Conservation (phyloP, 139 green algal genomes). For the Chlorella sorokiniana region DNA sequence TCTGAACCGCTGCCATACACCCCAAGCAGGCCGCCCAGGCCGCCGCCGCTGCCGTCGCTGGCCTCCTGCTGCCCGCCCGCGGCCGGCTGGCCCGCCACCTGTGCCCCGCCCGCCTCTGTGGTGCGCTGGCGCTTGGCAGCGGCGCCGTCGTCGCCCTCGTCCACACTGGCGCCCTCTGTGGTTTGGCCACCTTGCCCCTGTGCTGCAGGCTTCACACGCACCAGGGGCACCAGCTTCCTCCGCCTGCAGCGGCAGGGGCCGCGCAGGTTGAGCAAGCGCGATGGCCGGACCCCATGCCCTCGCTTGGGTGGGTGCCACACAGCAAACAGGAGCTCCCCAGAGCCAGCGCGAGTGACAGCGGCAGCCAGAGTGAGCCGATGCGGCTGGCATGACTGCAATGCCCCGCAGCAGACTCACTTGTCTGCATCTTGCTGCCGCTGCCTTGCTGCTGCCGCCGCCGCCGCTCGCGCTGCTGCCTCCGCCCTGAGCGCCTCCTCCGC, state of each 20-base stretch:
- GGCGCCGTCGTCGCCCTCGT: background rate
- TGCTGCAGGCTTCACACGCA: slow-evolving; percentile 22
- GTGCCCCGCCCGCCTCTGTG: too few relatives aligned
- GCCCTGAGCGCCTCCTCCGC: slow-evolving; percentile 22
- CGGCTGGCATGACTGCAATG: too few relatives aligned
- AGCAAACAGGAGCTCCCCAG: background rate
- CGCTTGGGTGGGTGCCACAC: background rate
- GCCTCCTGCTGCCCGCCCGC: background rate
- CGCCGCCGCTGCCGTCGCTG: slow-evolving; percentile 6
- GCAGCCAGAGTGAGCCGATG: background rate
- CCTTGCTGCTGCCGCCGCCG: slow-evolving; percentile 4
- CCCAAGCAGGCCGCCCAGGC: slow-evolving; percentile 19
- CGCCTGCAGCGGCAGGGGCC: slow-evolving; percentile 3
- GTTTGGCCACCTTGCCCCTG: background rate
- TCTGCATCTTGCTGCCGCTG: slow-evolving; percentile 17
- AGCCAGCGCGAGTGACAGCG: background rate
- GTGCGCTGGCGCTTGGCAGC: slow-evolving; percentile 16
- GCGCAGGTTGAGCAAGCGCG: too few relatives aligned
- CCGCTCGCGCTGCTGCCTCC: slow-evolving; percentile 1
- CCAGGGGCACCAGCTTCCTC: slow-evolving; percentile 7
- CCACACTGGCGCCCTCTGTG: background rate
- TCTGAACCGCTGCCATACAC: slow-evolving; percentile 12
- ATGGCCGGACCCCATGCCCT: too few relatives aligned
- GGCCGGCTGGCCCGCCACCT: background rate
- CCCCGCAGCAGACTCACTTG: too few relatives aligned